Base-by-base conservation (phyloP, 2,329 filamentous ascomycete genomes). In the Drechmeria coniospora region DNA sequence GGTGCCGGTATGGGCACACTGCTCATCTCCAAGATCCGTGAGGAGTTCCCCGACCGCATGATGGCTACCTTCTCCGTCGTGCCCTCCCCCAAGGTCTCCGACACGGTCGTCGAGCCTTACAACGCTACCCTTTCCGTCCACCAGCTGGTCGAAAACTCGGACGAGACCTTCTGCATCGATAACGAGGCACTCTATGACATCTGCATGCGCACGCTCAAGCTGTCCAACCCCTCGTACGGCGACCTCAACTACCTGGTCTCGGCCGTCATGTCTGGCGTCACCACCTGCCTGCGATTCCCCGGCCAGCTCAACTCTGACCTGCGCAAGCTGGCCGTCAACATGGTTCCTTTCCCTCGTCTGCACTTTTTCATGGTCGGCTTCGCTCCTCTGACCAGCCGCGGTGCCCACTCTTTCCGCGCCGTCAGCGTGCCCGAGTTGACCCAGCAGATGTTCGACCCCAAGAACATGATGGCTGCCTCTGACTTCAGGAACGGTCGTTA, bases 361-460 rank as follows among this genome's bases (percentile, higher is more conserved):
- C 90, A 98, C 67, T 98, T 98, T 79, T 98, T 98, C 78, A 98
- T 98, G 90, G 90, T 98, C 58, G 90, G 90, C 60, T 98, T 98
- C 59, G 87, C 90, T 61, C 90, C 90, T 56, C 74, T 98, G 52
- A 98, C 90, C 59, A 92, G 83, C 61, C 64, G 63, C 40, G 64
- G 64, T 49, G 79, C 87, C 44, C 63, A 92, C 72, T 83, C 81
- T 46, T 98, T 95, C 87, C 90, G 90, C 56, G 87, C 90, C 44
- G 80, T 95, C 60, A 86, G 79, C 52, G 90, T 98, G 37, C 87
- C 90, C 33, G 90, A 98, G 72, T 74, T 98, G 59, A 95, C 90
- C 51, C 90, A 98, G 71, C 90, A 98, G 65, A 95, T 98, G 84
- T 98, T 92, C 71, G 90, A 98, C 70, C 87, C 90, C 53, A 98